phyloP scores from a whole-genome alignment of 2,329 filamentous ascomycete species.

The Scolecobasidium constrictum region DNA sequence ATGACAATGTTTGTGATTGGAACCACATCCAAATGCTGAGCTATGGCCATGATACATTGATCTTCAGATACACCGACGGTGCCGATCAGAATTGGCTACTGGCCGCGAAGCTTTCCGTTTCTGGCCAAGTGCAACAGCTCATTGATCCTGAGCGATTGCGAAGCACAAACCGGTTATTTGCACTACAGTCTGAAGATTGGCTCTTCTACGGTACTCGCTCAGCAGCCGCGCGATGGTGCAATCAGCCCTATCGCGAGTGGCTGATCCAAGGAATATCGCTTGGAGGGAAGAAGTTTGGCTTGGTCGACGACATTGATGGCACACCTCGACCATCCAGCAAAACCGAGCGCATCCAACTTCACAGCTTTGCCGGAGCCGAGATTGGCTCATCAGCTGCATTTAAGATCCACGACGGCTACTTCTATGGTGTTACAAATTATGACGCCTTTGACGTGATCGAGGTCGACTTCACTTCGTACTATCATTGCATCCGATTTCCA shows the following conservation, averaged over 20 bases:
- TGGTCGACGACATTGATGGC: not conserved
- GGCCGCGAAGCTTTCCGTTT: not conserved
- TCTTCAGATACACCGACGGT: constrained; percentile 15
- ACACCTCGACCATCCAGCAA: constrained; percentile 31
- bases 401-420: constrained; percentile 52
- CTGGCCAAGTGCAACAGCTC: not conserved
- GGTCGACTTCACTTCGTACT: constrained; percentile 57
- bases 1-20: constrained; percentile 30
- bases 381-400: constrained; percentile 61
- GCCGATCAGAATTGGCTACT: constrained; percentile 1
- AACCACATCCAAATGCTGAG: constrained; percentile 40
- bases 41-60: constrained; percentile 45
- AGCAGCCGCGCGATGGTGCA: constrained; percentile 36
- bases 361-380: constrained; percentile 51
- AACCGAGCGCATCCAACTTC: constrained; percentile 39
- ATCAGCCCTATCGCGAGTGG: constrained; percentile 47
- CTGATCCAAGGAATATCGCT: constrained; percentile 35
- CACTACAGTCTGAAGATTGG: constrained; percentile 50
- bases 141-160: constrained; percentile 7
- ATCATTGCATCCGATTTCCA: constrained; percentile 54
- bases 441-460: constrained; percentile 51
- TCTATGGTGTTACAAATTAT: constrained; percentile 62
- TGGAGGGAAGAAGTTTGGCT: constrained; percentile 11
- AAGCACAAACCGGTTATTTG: constrained; percentile 40
- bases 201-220: constrained; percentile 59